phyloP scores from a whole-genome alignment of 2,329 filamentous ascomycete species.

The Metarhizium sp. region DNA sequence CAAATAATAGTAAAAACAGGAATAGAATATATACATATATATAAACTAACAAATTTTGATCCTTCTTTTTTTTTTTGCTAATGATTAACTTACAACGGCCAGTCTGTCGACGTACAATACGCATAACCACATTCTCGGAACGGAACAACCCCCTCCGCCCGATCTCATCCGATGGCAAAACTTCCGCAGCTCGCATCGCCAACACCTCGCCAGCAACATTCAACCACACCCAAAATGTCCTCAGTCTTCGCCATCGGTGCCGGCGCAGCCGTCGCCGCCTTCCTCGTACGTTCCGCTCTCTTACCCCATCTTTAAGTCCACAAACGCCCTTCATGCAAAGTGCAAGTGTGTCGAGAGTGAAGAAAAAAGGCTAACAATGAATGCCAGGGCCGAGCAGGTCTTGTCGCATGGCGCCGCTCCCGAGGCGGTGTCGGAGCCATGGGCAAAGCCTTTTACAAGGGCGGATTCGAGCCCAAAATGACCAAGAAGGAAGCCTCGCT shows the following conservation, averaged over 20 bases:
- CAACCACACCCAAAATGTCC: constrained; percentile 22
- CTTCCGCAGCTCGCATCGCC: constrained; percentile 7
- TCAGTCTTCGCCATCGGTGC: constrained; percentile 36
- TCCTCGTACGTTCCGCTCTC: constrained; percentile 30
- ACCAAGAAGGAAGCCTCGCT: constrained; percentile 82
- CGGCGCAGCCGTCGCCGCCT: constrained; percentile 41
- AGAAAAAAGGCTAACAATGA: not conserved
- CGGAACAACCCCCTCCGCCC: constrained; percentile 11
- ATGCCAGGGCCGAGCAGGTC: constrained; percentile 74
- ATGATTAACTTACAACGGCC: not conserved
- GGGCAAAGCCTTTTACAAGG: constrained; percentile 93
- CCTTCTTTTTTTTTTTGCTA: not conserved
- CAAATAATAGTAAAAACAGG: too few species aligned
- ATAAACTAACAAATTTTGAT: too few species aligned
- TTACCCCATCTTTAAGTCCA: not conserved
- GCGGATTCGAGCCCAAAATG: constrained; percentile 96
- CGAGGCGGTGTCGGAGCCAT: constrained; percentile 68
- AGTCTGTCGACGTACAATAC: not conserved
- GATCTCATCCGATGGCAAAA: constrained; percentile 18
- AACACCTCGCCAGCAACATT: not conserved
- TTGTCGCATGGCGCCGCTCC: constrained; percentile 79
- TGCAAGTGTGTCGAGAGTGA: not conserved
- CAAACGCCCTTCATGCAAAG: not conserved
- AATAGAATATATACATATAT: too few species aligned
- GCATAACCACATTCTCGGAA: constrained; percentile 6